Percentiles rank a stretch among this genome's conserved stretches.
Conservation (phyloP, 441 rosid species). For the Croton laevigatus region DNA sequence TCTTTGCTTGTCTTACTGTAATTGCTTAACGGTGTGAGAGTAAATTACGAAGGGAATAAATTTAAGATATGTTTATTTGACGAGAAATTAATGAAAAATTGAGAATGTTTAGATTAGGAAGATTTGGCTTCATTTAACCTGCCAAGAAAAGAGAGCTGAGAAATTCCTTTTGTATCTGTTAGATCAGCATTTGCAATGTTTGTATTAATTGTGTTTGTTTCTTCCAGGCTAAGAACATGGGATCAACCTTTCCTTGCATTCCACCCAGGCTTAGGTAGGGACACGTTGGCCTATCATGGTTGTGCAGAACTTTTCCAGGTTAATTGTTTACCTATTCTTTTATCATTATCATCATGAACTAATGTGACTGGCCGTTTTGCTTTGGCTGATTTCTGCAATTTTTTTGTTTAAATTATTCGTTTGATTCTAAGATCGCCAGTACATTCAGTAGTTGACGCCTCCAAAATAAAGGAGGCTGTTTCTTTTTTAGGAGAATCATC, state of each 20-base stretch:
- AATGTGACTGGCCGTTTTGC: background rate
- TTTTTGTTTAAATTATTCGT: background rate
- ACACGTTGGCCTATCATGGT: conserved; percentile 91
- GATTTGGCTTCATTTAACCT: background rate
- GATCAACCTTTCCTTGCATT: conserved; percentile 87
- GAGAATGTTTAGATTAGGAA: conserved; percentile 1
- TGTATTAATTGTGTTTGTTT: conserved; percentile 20
- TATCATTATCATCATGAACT: conserved; percentile 12
- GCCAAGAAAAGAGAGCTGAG: background rate
- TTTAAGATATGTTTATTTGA: background rate
- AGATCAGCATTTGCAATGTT: conserved; percentile 9
- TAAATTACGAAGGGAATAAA: conserved; percentile 9
- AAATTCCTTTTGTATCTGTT: background rate
- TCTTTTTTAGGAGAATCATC: background rate
- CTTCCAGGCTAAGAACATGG: conserved; percentile 65
- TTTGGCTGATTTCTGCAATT: conserved; percentile 2
- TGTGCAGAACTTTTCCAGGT: conserved; percentile 99
- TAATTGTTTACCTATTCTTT: conserved; percentile 25
- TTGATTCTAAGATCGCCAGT: background rate
- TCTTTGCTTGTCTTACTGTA: conserved; percentile 15
- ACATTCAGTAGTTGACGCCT: background rate
- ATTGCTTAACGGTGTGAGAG: conserved; percentile 10
- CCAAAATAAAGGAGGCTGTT: background rate
- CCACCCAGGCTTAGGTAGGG: conserved; percentile 87
- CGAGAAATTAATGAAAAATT: background rate